Base-by-base conservation (phyloP, 2,329 filamentous ascomycete genomes). In the Emericellopsis atlantica region DNA sequence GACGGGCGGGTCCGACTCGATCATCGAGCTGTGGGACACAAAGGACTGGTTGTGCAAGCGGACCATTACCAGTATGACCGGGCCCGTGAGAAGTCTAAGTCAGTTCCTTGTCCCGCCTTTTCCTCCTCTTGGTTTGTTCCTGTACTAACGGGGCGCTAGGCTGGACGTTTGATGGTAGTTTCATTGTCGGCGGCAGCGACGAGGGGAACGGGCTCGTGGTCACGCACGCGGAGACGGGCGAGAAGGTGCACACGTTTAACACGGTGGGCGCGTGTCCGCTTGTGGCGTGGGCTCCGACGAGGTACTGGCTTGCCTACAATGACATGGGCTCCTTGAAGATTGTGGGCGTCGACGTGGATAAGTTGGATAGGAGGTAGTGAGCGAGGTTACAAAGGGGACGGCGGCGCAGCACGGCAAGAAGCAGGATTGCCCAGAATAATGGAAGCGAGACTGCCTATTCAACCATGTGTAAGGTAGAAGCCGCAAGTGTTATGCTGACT, bases 81-180 rank as follows among this genome's bases (percentile, higher is more conserved):
- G 81, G 2, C 76, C 82, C 4, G 78, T 89, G 23, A 72, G 76
- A 52, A 84, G 75, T 54, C 68, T 89, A 43, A 77, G 74, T 77
- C 58, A 45, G 71, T 62, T 37, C 3, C n/a, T 26, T 32, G 18
- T 29, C 9, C 8, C 26, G 12, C 4, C 21, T 18, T 15, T 4
- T 15, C 21, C 22, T 32, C 10, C 36, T 26, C 26, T 22, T 31
- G n/a, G 5, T 33, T 12, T 24, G 8, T 33, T 31, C 11, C 33
- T 42, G 10, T 26, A 15, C 12, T 24, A 24, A 48, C 35, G 11
- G 29, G 11, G 75, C 78, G 80, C 52, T 10, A 76, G 79, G 81
- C 53, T 90, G 89, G 55, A 83, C 76, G 14, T 89, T 84, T 58
- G 84, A 89, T 51, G 84, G 84, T 1, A 79, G 75, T 51, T 90